These are phyloP conservation scores for Fusarium liriodendri DNA, from an alignment of 2,329 filamentous ascomycete genomes.

Conservation along the genomic window DNA sequence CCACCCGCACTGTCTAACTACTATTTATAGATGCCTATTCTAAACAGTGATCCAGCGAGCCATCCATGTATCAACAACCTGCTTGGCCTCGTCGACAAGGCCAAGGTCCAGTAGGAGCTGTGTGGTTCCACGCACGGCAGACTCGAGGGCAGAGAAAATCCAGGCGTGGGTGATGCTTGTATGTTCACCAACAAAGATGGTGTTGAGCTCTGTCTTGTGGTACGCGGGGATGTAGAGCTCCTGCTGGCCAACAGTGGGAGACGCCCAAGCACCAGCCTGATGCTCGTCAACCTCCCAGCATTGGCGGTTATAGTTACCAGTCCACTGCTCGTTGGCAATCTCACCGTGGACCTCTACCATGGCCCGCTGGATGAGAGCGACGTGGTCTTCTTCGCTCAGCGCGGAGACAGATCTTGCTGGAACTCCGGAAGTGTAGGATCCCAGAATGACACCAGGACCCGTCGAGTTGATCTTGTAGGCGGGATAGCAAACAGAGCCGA, in stretches of 20 bases:
- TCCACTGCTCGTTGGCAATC: conserved; percentile 65
- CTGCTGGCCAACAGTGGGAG: conserved; percentile 64
- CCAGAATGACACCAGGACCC: conserved; percentile 28
- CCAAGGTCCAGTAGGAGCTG: conserved; percentile 67
- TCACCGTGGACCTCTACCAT: conserved; percentile 39
- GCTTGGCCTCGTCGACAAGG: conserved; percentile 70
- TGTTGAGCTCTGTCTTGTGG: conserved; percentile 66
- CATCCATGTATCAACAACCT: conserved; percentile 68
- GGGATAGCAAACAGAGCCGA: conserved; percentile 36
- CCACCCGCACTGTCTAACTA: not conserved
- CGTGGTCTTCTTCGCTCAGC: conserved; percentile 35
- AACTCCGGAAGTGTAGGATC: conserved; percentile 35
- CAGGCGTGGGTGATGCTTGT: conserved; percentile 69
- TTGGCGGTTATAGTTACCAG: conserved; percentile 66
- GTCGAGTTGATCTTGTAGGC: conserved; percentile 34
- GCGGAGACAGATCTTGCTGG: conserved; percentile 28
- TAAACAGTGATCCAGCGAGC: conserved; percentile 60
- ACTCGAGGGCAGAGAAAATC: conserved; percentile 63
- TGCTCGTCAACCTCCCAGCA: conserved; percentile 69
- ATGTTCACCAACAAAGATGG: conserved; percentile 46
- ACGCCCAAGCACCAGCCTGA: conserved; percentile 66
- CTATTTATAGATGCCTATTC: not conserved
- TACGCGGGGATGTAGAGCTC: conserved; percentile 70
- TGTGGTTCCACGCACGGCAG: conserved; percentile 64
- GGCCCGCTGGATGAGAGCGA: conserved; percentile 32